phyloP scores from a whole-genome alignment of 2,329 filamentous ascomycete species.

The Pseudocercospora crystallina region DNA sequence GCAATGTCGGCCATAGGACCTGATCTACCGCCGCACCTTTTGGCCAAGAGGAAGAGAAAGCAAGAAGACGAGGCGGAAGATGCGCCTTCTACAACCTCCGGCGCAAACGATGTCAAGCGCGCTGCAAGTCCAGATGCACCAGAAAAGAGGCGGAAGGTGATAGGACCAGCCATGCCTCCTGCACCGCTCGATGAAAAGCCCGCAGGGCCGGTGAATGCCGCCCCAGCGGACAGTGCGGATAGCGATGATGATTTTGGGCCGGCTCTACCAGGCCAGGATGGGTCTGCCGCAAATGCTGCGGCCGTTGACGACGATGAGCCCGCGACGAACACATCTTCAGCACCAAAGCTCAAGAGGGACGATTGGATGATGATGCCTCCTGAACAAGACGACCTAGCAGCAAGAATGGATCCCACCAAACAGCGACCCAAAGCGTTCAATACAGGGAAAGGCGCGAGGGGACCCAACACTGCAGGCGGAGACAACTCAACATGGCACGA shows the following conservation, averaged over 20 bases:
- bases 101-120: constrained; percentile 32
- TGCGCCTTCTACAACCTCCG: constrained; percentile 39
- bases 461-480: constrained; percentile 38
- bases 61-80: constrained; percentile 41
- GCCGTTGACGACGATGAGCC: constrained; percentile 31
- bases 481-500: constrained; percentile 77
- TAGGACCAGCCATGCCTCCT: constrained; percentile 58
- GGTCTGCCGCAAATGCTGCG: neutral
- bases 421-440: constrained; percentile 80
- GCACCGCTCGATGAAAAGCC: constrained; percentile 50
- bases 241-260: constrained; percentile 48
- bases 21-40: constrained; percentile 65
- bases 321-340: constrained; percentile 23
- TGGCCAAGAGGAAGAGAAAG: constrained; percentile 53
- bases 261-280: constrained; percentile 37
- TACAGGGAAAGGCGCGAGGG: constrained; percentile 61
- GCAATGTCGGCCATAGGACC: constrained; percentile 70
- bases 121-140: constrained; percentile 40
- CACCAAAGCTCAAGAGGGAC: constrained; percentile 62
- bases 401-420: constrained; percentile 78
- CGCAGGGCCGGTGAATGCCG: constrained; percentile 34
- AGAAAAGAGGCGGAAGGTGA: constrained; percentile 53
- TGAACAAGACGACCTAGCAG: constrained; percentile 51
- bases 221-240: constrained; percentile 33
- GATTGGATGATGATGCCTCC: constrained; percentile 60